These are phyloP conservation scores for Aspergillus baeticus DNA, from an alignment of 495 filamentous ascomycete species.

Conservation along the genomic window DNA sequence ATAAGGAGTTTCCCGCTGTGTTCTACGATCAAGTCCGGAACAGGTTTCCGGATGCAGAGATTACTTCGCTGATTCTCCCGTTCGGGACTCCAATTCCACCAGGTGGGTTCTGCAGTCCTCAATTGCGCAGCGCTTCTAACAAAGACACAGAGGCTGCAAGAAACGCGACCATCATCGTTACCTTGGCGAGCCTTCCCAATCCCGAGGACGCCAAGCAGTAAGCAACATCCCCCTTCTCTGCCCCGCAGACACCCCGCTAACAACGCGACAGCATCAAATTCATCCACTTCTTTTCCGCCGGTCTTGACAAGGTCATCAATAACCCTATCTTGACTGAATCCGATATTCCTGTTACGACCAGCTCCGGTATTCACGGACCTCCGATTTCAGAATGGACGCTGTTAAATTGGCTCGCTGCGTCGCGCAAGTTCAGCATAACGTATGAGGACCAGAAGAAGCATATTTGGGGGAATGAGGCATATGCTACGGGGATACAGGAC, in stretches of 20 bases:
- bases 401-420: constrained; percentile 55
- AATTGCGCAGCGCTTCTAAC: background rate
- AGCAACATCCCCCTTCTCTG: too few relatives aligned
- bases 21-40: constrained; percentile 5
- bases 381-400: constrained; percentile 80
- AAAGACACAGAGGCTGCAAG: constrained; percentile 8
- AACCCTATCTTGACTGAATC: constrained; percentile 64
- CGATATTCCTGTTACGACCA: constrained; percentile 65
- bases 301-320: constrained; percentile 64
- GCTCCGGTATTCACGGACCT: constrained; percentile 76
- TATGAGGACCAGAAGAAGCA: constrained; percentile 47
- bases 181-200: constrained; percentile 16
- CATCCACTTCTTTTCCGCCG: constrained; percentile 75
- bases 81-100: constrained; percentile 13
- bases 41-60: constrained; percentile 18
- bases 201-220: constrained; percentile 24
- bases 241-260: background rate
- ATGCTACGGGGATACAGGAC: constrained; percentile 34
- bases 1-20: constrained; percentile 4
- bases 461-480: constrained; percentile 37
- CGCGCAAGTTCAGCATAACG: constrained; percentile 47
- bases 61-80: constrained; percentile 3
- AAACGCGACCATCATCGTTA: constrained; percentile 19
- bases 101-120: constrained; percentile 6
- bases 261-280: constrained; percentile 54